Base-by-base conservation (phyloP, 2,329 filamentous ascomycete species). In the Hysterium pulicare region DNA sequence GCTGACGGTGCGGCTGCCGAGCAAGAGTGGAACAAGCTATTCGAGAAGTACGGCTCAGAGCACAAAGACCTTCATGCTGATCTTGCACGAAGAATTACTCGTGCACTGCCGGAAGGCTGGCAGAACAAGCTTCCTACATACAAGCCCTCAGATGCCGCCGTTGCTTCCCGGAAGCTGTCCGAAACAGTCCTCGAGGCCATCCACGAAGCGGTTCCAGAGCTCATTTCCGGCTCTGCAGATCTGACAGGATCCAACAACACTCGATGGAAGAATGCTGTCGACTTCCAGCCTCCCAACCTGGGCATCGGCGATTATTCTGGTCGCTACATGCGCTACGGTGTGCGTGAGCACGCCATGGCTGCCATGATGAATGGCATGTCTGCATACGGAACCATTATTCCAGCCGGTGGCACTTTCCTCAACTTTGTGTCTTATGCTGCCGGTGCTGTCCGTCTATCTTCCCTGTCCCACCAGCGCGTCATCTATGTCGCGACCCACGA, bases 401-500 rank as follows among this genome's bases (percentile, higher is more conserved):
- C 93, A 58, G 95, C 90, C 58, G 83, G 83, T 55, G 93, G 93
- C 74, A 97, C 93, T 62, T 98, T 98, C 84, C 79, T 98, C 59
- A 98, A 97, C 86, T 98, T 98, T 72, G 90, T 97, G 58, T 97
- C 91, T 20, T 98, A 98, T 71, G 91, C 88, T 57, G 90, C 93
- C 54, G 93, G 93, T 73, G 85, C 93, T 62, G 86, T 97, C 67
- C 91, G 93, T 74, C 83, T 98, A 48, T 95, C 90, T 28, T 84
- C 93, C 31, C 82, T 98, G 58, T 95, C 90, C 35, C 90, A 87
- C 71, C 80, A 90, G 69, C 91, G 91, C 62, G 79, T 83, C 67
- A 90, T 98, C 77, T 95, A 93, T 84, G 81, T 97, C 59, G 91
- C 93, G 63, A 97, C 91, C 58, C 91, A 97, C 81, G 91, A 97